These are phyloP conservation scores for Vaccinium macrocarpon DNA, from an alignment of 148 eudicot genomes.

Conservation along the genomic window DNA sequence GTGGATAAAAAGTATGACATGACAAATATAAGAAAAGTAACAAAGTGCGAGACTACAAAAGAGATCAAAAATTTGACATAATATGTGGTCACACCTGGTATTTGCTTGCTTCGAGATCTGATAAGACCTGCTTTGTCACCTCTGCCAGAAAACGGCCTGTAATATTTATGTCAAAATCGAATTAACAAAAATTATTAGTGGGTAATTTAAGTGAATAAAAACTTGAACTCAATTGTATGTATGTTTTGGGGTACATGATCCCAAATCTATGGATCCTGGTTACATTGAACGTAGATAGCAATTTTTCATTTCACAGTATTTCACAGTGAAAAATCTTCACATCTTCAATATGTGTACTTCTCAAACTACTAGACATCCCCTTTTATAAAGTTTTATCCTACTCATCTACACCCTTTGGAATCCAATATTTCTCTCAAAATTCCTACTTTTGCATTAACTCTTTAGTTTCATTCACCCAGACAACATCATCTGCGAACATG, in stretches of 20 bases:
- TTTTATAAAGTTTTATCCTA: neutral
- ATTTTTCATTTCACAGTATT: neutral
- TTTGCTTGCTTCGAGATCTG: slow-evolving; percentile 79
- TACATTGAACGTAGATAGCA: neutral
- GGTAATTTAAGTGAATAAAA: neutral
- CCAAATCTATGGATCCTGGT: neutral
- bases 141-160: slow-evolving; percentile 78
- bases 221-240: neutral
- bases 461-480: neutral
- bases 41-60: neutral
- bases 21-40: neutral
- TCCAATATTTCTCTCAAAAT: neutral
- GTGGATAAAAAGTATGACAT: neutral
- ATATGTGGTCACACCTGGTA: slow-evolving; percentile 45
- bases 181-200: neutral
- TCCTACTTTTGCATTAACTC: neutral
- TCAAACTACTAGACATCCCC: neutral
- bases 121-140: slow-evolving; percentile 72
- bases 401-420: neutral
- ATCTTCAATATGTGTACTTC: neutral
- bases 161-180: slow-evolving; percentile 7
- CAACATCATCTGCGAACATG: neutral
- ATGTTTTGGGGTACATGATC: neutral
- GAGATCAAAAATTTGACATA: neutral
- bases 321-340: neutral